Conservation (phyloP, 139 green algal genomes). For the Spirogloea muscicola region DNA sequence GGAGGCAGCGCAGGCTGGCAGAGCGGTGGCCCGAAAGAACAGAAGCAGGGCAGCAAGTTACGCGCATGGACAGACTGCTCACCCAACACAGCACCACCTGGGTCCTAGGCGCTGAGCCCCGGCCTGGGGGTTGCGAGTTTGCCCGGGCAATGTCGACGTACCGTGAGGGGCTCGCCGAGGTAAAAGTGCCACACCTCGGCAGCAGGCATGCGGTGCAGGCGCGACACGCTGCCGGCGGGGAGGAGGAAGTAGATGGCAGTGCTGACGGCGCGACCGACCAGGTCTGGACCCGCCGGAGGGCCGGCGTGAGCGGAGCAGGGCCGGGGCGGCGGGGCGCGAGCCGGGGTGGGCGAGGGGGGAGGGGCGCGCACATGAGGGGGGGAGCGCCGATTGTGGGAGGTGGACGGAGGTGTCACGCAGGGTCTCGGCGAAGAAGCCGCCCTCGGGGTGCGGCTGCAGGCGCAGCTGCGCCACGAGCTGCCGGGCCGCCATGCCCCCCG, state of each 20-base stretch:
- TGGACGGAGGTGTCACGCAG: conserved; percentile 33
- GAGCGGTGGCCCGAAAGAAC: no score
- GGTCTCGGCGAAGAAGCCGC: conserved; percentile 35
- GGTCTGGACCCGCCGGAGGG: conserved; percentile 6
- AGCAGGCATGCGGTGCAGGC: conserved; percentile 38
- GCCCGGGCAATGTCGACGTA: no score
- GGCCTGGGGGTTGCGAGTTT: no score
- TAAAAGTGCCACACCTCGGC: conserved; percentile 44
- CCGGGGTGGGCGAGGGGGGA: not conserved
- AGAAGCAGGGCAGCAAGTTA: no score
- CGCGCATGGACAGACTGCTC: no score
- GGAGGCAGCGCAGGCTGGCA: no score
- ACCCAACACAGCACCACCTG: no score
- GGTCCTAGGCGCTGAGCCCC: no score
- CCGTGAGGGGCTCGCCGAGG: conserved; percentile 25
- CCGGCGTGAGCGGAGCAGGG: not conserved
- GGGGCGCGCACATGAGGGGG: not conserved
- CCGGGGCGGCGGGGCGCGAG: not conserved
- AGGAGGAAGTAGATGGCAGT: conserved; percentile 45
- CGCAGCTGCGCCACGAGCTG: conserved; percentile 23
- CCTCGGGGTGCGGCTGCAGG: conserved; percentile 34
- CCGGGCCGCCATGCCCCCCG: no score
- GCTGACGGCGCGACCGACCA: conserved; percentile 21
- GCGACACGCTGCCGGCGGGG: conserved; percentile 29
- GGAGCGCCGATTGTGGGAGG: conserved; percentile 1